Conservation (phyloP, 768 basidiomycete genomes). For the Phanerochaete sordida region DNA sequence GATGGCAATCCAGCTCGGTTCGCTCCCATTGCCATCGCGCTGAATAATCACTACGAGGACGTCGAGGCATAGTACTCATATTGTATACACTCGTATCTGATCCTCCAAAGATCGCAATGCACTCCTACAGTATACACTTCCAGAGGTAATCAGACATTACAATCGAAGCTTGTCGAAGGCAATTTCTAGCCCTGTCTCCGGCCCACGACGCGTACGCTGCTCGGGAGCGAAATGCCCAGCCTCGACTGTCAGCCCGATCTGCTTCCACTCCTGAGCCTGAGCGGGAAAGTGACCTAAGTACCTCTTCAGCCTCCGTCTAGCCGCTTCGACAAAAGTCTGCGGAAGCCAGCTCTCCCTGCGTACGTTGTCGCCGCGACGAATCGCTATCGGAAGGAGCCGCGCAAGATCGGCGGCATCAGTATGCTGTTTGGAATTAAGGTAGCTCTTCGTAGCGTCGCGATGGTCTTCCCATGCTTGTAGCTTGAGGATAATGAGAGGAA, state of each 20-base stretch:
- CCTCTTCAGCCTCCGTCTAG: not conserved
- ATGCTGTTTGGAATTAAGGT: slow-evolving; percentile 33
- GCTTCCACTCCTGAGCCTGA: not conserved
- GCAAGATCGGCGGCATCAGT: slow-evolving; percentile 38
- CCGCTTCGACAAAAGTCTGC: not conserved
- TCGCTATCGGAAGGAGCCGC: not conserved
- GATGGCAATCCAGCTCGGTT: no score
- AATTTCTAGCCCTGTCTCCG: no score
- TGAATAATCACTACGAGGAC: no score
- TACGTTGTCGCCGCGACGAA: not conserved
- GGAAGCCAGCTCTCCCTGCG: slow-evolving; percentile 1
- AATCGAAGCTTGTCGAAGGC: no score
- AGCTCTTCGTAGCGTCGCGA: slow-evolving; percentile 22
- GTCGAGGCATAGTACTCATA: no score
- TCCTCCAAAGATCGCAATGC: no score
- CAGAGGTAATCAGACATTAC: no score
- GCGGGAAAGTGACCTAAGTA: not conserved
- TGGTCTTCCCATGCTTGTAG: slow-evolving; percentile 29
- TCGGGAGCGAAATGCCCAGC: not conserved
- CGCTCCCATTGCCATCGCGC: no score
- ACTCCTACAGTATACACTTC: no score
- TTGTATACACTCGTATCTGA: no score
- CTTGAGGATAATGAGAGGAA: slow-evolving; percentile 26
- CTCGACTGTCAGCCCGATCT: not conserved
- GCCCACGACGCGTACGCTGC: not conserved